These are phyloP conservation scores for Amauroascus verrucosus DNA, from an alignment of 2,329 filamentous ascomycete species.

Conservation along the genomic window DNA sequence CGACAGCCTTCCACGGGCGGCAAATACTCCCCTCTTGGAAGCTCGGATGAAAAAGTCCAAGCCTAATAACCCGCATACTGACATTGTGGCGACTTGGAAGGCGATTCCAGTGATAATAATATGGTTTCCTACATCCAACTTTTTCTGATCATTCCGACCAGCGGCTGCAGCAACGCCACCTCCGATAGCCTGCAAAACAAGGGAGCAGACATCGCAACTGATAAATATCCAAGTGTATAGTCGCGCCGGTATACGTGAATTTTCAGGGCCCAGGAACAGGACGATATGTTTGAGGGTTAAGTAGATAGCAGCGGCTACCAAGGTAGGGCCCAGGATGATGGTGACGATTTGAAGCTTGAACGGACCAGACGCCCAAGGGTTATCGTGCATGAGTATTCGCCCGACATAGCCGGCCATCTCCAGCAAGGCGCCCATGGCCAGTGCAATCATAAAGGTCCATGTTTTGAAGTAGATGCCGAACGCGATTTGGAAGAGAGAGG, in stretches of 20 bases:
- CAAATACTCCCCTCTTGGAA: constrained; percentile 18
- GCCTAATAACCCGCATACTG: constrained; percentile 28
- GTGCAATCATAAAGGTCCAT: constrained; percentile 46
- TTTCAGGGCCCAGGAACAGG: constrained; percentile 43
- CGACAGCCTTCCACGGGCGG: neutral
- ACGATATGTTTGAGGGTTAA: constrained; percentile 49
- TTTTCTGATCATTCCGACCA: constrained; percentile 25
- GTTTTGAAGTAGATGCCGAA: constrained; percentile 44
- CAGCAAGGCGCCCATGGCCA: constrained; percentile 40
- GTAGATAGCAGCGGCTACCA: constrained; percentile 47
- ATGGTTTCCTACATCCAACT: constrained; percentile 42
- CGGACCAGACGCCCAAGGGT: constrained; percentile 41
- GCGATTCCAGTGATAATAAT: constrained; percentile 51
- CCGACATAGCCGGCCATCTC: constrained; percentile 49
- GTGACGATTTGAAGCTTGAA: constrained; percentile 48
- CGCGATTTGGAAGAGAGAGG: constrained; percentile 39
- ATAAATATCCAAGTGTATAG: constrained; percentile 53
- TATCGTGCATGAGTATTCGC: constrained; percentile 43
- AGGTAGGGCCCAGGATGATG: constrained; percentile 48
- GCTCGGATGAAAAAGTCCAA: constrained; percentile 40
- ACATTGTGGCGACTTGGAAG: constrained; percentile 46
- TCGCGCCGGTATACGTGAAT: constrained; percentile 39
- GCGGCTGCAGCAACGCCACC: constrained; percentile 49
- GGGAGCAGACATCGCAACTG: constrained; percentile 47
- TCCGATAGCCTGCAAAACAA: constrained; percentile 49